Percentiles rank a stretch among this genome's conserved stretches.
These are phyloP conservation scores for Phaeosphaeria sp. DNA, from an alignment of 2,329 filamentous ascomycete genomes.

Conservation along the genomic window DNA sequence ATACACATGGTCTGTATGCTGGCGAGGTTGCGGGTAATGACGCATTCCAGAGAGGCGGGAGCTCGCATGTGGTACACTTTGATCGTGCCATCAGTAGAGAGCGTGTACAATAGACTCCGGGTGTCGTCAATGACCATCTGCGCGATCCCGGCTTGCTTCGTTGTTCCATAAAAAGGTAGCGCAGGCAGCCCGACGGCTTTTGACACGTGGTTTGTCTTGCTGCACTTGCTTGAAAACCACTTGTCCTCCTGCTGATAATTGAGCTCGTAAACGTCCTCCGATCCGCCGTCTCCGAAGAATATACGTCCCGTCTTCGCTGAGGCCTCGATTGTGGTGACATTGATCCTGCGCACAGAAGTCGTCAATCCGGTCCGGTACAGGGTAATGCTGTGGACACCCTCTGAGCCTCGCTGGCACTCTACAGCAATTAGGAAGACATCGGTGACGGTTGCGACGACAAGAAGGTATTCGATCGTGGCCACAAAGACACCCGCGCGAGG, in stretches of 20 bases:
- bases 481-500: conserved; percentile 90
- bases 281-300: conserved; percentile 83
- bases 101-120: conserved; percentile 85
- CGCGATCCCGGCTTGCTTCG: conserved; percentile 66
- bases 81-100: conserved; percentile 88
- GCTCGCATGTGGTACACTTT: conserved; percentile 87
- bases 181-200: conserved; percentile 69
- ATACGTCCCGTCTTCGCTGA: conserved; percentile 83
- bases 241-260: conserved; percentile 97
- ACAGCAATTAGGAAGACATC: conserved; percentile 91
- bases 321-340: conserved; percentile 79
- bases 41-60: conserved; percentile 58
- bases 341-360: conserved; percentile 75
- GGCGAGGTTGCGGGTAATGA: conserved; percentile 61
- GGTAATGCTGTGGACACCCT: conserved; percentile 74
- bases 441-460: conserved; percentile 85
- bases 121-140: conserved; percentile 90
- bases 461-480: conserved; percentile 80
- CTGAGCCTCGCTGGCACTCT: conserved; percentile 67
- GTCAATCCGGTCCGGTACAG: conserved; percentile 91
- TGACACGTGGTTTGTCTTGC: conserved; percentile 87
- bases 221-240: conserved; percentile 90
- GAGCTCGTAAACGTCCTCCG: conserved; percentile 91
- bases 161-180: conserved; percentile 33
- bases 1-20: conserved; percentile 74